Evolutionary conservation across 495 filamentous ascomycete genomes (phyloP).

Genomic region (Stereocaulon alpinum): DNA sequence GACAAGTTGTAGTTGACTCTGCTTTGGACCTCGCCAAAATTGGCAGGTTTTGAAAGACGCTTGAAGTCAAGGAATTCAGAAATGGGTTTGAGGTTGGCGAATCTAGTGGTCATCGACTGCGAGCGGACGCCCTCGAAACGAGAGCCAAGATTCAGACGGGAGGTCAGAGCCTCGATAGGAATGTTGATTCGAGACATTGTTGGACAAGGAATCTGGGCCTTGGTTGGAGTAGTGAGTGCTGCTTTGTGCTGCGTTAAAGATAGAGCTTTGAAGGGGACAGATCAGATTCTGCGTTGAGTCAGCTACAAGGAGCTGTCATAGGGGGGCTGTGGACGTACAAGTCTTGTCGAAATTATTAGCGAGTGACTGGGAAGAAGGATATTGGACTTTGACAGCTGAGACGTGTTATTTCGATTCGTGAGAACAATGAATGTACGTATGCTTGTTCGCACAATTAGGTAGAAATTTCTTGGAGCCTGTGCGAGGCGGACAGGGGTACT

Average conservation of each 20-base stretch:
- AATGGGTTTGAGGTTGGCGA: slow-evolving; percentile 84
- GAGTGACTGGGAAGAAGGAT: neutral
- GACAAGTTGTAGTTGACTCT: slow-evolving; percentile 94
- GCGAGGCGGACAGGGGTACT: neutral
- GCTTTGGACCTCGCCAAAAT: slow-evolving; percentile 85
- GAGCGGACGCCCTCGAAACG: slow-evolving; percentile 70
- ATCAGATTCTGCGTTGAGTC: too few relatives aligned
- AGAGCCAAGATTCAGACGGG: slow-evolving; percentile 68
- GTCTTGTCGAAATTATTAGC: neutral
- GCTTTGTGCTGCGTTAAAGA: neutral
- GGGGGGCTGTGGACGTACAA: neutral
- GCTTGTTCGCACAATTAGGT: neutral
- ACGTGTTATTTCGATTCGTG: too few relatives aligned
- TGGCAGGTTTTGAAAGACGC: slow-evolving; percentile 82
- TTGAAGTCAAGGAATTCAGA: slow-evolving; percentile 94
- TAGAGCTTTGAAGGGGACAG: neutral
- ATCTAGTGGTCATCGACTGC: slow-evolving; percentile 66
- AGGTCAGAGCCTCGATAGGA: slow-evolving; percentile 82
- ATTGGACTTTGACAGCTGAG: too few relatives aligned
- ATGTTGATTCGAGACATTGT: slow-evolving; percentile 82
- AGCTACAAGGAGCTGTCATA: neutral
- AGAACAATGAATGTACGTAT: too few relatives aligned
- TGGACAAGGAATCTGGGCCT: neutral
- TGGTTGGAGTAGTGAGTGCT: neutral
- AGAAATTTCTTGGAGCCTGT: neutral